Evolutionary conservation across 768 basidiomycete genomes (phyloP).

Genomic region (Tricholoma sp.): DNA sequence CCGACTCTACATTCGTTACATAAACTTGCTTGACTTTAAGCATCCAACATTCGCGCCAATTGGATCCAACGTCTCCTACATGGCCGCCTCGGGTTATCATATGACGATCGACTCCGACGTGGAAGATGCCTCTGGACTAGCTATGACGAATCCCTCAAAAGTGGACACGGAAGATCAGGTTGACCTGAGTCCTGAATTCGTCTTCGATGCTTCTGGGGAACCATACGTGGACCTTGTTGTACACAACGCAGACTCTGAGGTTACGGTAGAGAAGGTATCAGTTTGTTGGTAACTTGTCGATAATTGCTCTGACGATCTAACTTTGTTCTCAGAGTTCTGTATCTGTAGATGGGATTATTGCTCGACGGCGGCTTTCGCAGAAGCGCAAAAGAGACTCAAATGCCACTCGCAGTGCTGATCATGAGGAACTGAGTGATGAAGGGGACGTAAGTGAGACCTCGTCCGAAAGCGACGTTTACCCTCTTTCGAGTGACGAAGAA

Average conservation of each 20-base stretch:
- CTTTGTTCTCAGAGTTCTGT: slow-evolving; percentile 53
- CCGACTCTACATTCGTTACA: too few relatives aligned
- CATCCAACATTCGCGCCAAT: background rate
- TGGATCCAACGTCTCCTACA: slow-evolving; percentile 7
- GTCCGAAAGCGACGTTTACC: slow-evolving; percentile 25
- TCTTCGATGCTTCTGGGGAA: slow-evolving; percentile 75
- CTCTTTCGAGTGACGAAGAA: slow-evolving; percentile 25
- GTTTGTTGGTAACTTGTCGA: slow-evolving; percentile 32
- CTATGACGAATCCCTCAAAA: slow-evolving; percentile 14
- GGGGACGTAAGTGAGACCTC: slow-evolving; percentile 23
- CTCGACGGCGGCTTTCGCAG: slow-evolving; percentile 50
- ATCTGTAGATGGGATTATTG: slow-evolving; percentile 90
- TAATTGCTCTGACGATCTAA: slow-evolving; percentile 7
- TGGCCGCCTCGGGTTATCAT: slow-evolving; percentile 57
- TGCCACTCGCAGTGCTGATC: slow-evolving; percentile 22
- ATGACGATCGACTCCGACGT: slow-evolving; percentile 82
- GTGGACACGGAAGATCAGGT: slow-evolving; percentile 43
- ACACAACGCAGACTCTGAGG: slow-evolving; percentile 36
- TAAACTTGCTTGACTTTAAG: too few relatives aligned
- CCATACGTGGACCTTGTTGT: slow-evolving; percentile 55
- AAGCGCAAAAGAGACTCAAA: slow-evolving; percentile 58
- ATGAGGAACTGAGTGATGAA: slow-evolving; percentile 22
- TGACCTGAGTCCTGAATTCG: slow-evolving; percentile 75
- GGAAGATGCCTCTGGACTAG: slow-evolving; percentile 39
- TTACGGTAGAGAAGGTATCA: slow-evolving; percentile 58